Evolutionary conservation across 108 stramenopile genomes (phyloP), one percentile per base, ranked within the genome.

Genomic region (Nitzschia inconspicua): DNA sequence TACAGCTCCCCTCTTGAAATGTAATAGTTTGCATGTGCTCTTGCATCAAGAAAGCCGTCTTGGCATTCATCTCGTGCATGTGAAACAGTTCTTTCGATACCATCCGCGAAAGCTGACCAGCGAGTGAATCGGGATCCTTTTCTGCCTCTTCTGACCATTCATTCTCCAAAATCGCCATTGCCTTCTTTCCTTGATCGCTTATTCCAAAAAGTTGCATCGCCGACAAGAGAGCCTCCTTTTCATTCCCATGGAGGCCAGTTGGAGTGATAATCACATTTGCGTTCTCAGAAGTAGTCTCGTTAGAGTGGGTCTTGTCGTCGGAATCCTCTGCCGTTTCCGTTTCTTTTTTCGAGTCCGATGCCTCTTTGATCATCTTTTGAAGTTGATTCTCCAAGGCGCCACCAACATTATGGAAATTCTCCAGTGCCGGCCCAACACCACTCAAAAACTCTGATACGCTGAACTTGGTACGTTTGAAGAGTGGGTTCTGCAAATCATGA

Each of bases 361-460:
- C 35, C 22, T 47, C 25, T 44, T 46, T 9, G 16, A 35, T 22
- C 13, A 41, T 24, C 28, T 59, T 53, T 20, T 51, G 32, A 4
- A 75, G 40, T 41, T 68, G 34, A 35, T 68, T 75, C 41, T 60
- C 67, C 22, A 75, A 24, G 7, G 66, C 35, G 9, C 55, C 54
- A 32, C 49, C 52, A 14, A 68, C 55, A 34, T 76, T 75, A 39
- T 89, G 87, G 62, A 82, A 88, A 23, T 78, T 76, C 51, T 88
- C 70, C 40, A 92, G 59, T 14, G 91, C 87, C 32, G 77, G 86
- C 5, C 64, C 76, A 7, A 79, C 79, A n/a, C 83, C 87, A 19
- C 72, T 62, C 60, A 78, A 46, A 35, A 92, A 92, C 35, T 86
- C 74, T 5, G 41, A 35, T 7, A 83, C 50, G 55, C 87, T 65